phyloP scores from a whole-genome alignment of 169 alveolate genomes.

The Miamiensis avidus region DNA sequence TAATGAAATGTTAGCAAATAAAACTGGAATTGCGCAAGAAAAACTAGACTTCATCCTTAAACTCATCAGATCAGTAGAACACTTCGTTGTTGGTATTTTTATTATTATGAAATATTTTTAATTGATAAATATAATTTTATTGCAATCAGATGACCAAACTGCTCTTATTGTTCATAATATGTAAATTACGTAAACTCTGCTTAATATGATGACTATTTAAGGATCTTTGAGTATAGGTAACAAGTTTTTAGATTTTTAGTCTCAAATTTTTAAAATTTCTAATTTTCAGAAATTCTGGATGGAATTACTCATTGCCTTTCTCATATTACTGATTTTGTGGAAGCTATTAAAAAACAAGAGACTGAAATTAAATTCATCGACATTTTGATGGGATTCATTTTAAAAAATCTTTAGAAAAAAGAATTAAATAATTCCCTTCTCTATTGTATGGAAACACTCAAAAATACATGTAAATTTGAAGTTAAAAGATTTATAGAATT shows the following conservation, averaged over 20 bases:
- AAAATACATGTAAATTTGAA: neutral
- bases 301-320: neutral
- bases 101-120: no score
- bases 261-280: no score
- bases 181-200: neutral
- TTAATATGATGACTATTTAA: neutral
- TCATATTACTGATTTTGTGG: neutral
- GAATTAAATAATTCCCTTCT: no score
- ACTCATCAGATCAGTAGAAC: neutral
- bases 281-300: neutral
- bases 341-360: neutral
- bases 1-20: neutral
- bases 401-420: no score
- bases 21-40: neutral
- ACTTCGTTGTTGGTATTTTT: neutral
- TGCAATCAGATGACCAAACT: neutral
- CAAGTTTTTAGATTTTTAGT: no score
- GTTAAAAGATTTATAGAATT: neutral
- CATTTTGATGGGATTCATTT: no score
- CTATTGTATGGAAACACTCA: neutral
- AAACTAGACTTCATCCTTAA: neutral
- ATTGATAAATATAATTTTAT: no score
- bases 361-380: neutral
- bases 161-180: neutral
- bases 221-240: neutral